Evolutionary conservation across 768 basidiomycete genomes (phyloP), one percentile per base, ranked within the genome.

Genomic region (Pleurotus tuber-regium): DNA sequence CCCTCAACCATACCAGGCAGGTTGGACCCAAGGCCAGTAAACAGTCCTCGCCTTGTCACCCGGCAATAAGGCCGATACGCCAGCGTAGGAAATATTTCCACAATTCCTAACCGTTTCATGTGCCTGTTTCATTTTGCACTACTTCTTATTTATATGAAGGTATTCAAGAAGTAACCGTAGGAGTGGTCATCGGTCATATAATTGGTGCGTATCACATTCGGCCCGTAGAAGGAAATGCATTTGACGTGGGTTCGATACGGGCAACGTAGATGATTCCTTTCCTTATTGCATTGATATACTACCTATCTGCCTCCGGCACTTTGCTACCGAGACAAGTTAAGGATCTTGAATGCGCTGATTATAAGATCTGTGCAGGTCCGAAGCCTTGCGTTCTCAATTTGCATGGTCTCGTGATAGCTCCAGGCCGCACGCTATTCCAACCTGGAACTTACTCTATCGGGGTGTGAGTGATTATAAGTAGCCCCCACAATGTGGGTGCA

Each of bases 371-470:
- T 19, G 19, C 46, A 36, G 35, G 35, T 16, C 10, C 29, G 46
- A 47, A 21, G 46, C 46, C 31, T 2, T 19, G 46, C 21, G n/a
- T 19, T 38, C 7, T 38, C 46, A 48, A 48, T 48, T 48, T 36
- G n/a, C 24, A 21, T 35, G 31, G 35, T 48, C 46, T 48, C 31
- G 46, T 48, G 46, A 48, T 48, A 29, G 30, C 46, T 35, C 31
- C 31, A 48, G 46, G 23, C 46, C 35, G 46, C 30, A 48, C 21
- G 10, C 46, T 48, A 48, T 33, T 36, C 46, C 46, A 48, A 33
- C 46, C 46, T 35, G 29, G 46, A 48, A 9, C 31, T 48, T 21
- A n/a, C 46, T 48, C 46, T 48, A 48, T 48, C 46, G 46, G 46
- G 31, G n/a, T 10, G 31, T 24, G 46, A 48, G 35, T 31, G 31